Base-by-base conservation (phyloP, 257 asterid genomes). In the Solanum chiquidenum region DNA sequence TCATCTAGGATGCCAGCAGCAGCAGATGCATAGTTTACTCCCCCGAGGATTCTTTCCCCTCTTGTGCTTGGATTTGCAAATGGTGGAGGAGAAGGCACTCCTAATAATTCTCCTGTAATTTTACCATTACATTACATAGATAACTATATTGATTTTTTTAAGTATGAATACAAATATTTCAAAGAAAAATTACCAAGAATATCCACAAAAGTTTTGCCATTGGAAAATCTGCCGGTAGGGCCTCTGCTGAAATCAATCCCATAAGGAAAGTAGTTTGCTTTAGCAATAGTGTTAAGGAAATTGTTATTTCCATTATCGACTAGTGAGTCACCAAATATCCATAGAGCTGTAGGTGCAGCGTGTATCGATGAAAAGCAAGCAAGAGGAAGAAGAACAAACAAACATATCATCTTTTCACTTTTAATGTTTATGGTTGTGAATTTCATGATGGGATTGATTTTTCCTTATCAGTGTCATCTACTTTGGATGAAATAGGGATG, bases 1-100 rank as follows among this genome's bases (percentile, higher is more conserved):
- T 95, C 98, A 33, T 97, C 98, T 25, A 97, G 93, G 92, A 97
- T 97, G 86, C 99, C 99, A 29, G 93, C 98, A 49, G 98, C 98
- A 4, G 99, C 99, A 2, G 99, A 97, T 87, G 99, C 99, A 77
- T 94, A 96, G 77, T 96, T 96, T 82, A 93, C 95, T 87, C 99
- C 99, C 5, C 95, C 93, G 0, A 96, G 88, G 80, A 95, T 91
- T 89, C 93, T 91, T 11, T 88, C 12, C 18, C 98, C 98, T 1
- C 88, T 87, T 7, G 99, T 94, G 87, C 91, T 40, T n/a, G 97
- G 98, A 88, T 92, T 95, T 31, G 98, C 95, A 31, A 93, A 97
- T 0, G 99, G 97, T 2, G 98, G 98, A 58, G 99, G 98, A n/a
- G 98, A 69, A 27, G 95, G 73, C 34, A 95, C 83, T 9, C 98